Base-by-base conservation (phyloP, 129 eudicot species). In the Scalesia atractyloides region DNA sequence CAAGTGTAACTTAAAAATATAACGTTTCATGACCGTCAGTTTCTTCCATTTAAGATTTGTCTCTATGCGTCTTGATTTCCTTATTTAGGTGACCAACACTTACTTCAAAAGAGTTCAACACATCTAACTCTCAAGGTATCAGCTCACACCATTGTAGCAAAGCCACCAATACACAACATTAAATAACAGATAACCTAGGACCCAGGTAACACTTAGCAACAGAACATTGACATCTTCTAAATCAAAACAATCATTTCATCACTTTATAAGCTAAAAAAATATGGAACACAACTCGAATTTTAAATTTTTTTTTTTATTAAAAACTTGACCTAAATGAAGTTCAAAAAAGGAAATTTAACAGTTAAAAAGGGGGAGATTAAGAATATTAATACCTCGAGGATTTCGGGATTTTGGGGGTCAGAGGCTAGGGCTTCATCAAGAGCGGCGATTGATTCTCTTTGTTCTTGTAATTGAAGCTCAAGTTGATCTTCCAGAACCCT, bases 381-480 rank as follows among this genome's bases (percentile, higher is more conserved):
- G 72, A 16, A 61, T 48, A n/a, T 51, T 59, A 46, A 72, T 72
- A 93, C 98, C 84, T 74, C 77, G n/a, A 90, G 87, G 74, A 93
- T 90, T 63, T 93, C 98, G 47, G 83, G 66, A 70, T 93, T 84
- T 51, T 81, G 39, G 37, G 98, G 96, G 69, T 93, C 98, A 19
- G 84, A 64, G 1, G 84, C 71, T 53, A 93, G 90, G 75, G 96
- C 98, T 53, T 93, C 73, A 57, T 83, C 56, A 19, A 93, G 73
- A 64, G 86, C 87, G 44, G 74, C 24, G 44, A 90, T 81, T 46
- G 98, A 85, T 39, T 90, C 98, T 64, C 62, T 79, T 73, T 93
- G 98, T 71, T 93, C 98, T n/a, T 84, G 79, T 46, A 93, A 82
- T 75, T 93, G 98, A 48, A 86, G 73, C 72, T 93, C 91, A 2